Conservation (phyloP, 345 rosid species). For the Eucalyptus sp. region DNA sequence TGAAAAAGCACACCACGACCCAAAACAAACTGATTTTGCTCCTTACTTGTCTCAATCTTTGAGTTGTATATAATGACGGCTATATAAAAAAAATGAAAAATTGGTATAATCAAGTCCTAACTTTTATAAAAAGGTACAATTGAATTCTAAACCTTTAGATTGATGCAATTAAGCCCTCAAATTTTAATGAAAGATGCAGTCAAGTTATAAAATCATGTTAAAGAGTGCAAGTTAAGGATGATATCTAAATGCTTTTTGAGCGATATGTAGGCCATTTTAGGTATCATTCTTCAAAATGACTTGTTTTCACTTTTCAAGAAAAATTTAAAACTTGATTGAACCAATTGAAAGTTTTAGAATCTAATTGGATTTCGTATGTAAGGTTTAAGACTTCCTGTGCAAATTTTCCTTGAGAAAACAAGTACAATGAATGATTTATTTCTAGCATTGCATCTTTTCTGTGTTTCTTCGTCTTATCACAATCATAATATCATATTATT, state of each 20-base stretch:
- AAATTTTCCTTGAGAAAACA: neutral
- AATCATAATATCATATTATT: neutral
- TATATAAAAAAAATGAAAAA: rapidly evolving
- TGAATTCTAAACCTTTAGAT: neutral
- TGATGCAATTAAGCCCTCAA: neutral
- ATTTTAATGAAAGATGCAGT: neutral
- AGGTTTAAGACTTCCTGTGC: neutral
- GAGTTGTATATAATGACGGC: neutral
- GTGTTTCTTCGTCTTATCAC: neutral
- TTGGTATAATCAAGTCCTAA: neutral
- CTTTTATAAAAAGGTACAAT: rapidly evolving
- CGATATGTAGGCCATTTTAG: neutral
- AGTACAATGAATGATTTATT: neutral
- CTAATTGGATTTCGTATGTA: rapidly evolving
- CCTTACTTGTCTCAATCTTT: neutral
- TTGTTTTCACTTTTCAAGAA: no score
- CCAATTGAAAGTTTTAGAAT: neutral
- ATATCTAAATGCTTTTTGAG: neutral
- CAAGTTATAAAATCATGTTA: neutral
- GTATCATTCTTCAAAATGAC: no score
- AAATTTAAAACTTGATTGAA: neutral
- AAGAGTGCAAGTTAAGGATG: neutral
- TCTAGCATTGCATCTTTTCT: neutral
- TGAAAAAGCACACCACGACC: neutral
- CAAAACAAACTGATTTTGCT: neutral